Evolutionary conservation across 2,329 filamentous ascomycete genomes (phyloP).

Genomic region (Cryphonectria parasitica): DNA sequence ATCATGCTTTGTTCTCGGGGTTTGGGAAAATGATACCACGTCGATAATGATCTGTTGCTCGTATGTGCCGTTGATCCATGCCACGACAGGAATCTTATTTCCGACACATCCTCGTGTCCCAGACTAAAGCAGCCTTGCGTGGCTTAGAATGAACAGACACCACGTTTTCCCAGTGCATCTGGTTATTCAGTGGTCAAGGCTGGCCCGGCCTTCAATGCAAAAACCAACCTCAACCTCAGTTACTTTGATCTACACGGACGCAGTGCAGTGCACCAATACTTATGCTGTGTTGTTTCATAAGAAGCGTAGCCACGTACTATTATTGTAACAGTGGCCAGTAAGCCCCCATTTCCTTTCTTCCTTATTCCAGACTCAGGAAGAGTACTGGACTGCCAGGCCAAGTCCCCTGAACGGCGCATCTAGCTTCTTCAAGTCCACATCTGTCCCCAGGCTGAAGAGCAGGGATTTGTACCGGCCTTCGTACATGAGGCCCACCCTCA

Average conservation of each 20-base stretch:
- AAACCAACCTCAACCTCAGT: not conserved
- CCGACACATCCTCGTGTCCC: not conserved
- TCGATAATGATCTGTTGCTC: constrained; percentile 24
- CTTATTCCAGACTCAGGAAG: constrained; percentile 58
- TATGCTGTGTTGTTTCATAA: not conserved
- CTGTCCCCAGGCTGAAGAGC: constrained; percentile 87
- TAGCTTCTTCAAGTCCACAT: constrained; percentile 75
- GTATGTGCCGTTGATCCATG: constrained; percentile 17
- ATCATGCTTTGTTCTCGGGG: constrained; percentile 29
- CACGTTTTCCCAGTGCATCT: not conserved
- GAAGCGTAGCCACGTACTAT: not conserved
- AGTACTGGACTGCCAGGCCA: constrained; percentile 82
- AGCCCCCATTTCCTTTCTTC: not conserved
- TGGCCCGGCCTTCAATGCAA: not conserved
- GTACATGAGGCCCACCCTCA: constrained; percentile 86
- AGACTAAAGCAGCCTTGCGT: not conserved
- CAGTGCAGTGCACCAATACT: not conserved
- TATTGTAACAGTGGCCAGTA: not conserved
- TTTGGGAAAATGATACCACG: constrained; percentile 31
- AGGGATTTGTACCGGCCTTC: constrained; percentile 91
- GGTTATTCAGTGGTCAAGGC: not conserved
- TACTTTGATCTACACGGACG: not conserved
- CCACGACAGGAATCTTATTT: not conserved
- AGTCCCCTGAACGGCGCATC: constrained; percentile 79
- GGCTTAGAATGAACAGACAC: not conserved